phyloP scores from a whole-genome alignment of 345 rosid species.

The Linum tenue region DNA sequence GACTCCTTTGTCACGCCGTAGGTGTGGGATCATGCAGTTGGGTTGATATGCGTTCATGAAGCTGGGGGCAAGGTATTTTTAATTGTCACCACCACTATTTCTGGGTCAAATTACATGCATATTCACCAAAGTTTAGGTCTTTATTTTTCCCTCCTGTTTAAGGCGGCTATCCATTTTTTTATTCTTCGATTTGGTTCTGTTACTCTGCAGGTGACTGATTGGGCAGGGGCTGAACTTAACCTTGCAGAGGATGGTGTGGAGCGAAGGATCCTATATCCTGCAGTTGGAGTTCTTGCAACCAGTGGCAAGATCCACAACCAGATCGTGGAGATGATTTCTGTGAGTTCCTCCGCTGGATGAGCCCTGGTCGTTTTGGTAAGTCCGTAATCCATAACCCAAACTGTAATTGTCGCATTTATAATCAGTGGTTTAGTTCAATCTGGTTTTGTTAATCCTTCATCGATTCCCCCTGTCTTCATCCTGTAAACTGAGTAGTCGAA shows the following conservation, averaged over 20 bases:
- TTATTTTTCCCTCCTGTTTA: too few relatives aligned
- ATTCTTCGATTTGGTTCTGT: too few relatives aligned
- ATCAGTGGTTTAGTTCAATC: too few relatives aligned
- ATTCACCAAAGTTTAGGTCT: too few relatives aligned
- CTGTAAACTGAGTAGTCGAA: background rate
- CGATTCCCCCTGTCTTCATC: background rate
- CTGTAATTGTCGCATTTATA: too few relatives aligned
- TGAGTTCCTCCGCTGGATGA: slow-evolving; percentile 18
- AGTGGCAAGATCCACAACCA: slow-evolving; percentile 42
- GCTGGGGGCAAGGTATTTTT: slow-evolving; percentile 79
- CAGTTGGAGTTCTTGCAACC: slow-evolving; percentile 55
- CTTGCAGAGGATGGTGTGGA: slow-evolving; percentile 49
- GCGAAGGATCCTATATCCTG: slow-evolving; percentile 40
- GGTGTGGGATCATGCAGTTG: slow-evolving; percentile 98
- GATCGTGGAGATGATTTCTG: slow-evolving; percentile 42
- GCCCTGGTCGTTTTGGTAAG: background rate
- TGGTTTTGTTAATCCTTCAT: too few relatives aligned
- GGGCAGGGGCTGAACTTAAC: slow-evolving; percentile 53
- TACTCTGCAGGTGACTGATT: slow-evolving; percentile 50
- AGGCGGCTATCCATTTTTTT: background rate
- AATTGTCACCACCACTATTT: too few relatives aligned
- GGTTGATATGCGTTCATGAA: slow-evolving; percentile 74
- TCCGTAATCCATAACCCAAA: background rate
- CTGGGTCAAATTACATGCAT: too few relatives aligned
- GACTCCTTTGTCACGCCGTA: slow-evolving; percentile 14